phyloP scores from a whole-genome alignment of 2,329 filamentous ascomycete genomes.

The Fusarium sp. region DNA sequence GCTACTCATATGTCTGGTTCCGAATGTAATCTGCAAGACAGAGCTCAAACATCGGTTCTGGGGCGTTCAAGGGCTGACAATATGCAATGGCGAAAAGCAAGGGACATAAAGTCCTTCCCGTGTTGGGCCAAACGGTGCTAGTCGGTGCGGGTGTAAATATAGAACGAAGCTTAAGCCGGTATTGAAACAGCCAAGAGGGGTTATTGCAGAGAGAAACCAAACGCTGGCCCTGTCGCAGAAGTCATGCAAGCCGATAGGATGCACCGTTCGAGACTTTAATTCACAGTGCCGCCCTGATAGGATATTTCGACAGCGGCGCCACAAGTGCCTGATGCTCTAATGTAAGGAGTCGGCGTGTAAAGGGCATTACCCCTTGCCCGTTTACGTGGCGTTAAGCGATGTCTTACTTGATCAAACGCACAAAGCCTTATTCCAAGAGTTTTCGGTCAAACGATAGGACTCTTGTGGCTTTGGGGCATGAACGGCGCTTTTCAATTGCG shows the following conservation, averaged over 20 bases:
- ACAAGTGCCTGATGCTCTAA: conserved; percentile 22
- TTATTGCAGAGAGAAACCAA: conserved; percentile 19
- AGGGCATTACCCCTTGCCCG: conserved; percentile 17
- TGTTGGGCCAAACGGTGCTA: conserved; percentile 19
- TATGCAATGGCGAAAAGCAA: conserved; percentile 23
- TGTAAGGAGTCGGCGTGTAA: conserved; percentile 22
- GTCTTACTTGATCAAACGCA: conserved; percentile 23
- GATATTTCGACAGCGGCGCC: conserved; percentile 19
- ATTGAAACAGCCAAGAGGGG: conserved; percentile 22
- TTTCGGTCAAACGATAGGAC: background rate
- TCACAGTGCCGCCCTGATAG: conserved; percentile 17
- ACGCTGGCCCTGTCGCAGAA: conserved; percentile 10
- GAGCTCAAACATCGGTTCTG: conserved; percentile 8
- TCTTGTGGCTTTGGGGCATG: conserved; percentile 10
- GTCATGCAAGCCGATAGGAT: conserved; percentile 25
- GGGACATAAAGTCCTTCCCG: conserved; percentile 2
- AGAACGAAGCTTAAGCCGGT: conserved; percentile 26
- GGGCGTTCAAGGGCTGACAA: background rate
- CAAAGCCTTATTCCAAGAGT: background rate
- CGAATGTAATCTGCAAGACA: background rate
- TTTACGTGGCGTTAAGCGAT: conserved; percentile 19
- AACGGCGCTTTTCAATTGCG: background rate
- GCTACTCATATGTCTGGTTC: conserved; percentile 4
- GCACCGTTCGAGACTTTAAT: background rate
- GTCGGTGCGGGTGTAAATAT: conserved; percentile 37